Conservation (phyloP, 768 basidiomycete species). For the Hypholoma sublateritium region DNA sequence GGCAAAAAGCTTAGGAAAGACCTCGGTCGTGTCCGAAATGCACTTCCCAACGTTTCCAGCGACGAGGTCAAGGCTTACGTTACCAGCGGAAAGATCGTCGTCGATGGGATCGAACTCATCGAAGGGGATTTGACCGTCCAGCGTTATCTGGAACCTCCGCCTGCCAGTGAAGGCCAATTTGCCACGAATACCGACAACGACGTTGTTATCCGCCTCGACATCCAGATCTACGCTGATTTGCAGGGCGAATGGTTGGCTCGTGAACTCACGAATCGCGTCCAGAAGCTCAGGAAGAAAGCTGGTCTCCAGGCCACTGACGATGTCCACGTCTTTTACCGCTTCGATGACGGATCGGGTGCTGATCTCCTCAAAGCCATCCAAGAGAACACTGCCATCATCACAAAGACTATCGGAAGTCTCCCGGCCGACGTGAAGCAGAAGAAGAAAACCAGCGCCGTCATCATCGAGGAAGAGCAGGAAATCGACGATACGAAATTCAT, state of each 20-base stretch:
- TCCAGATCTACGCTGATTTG: slow-evolving; percentile 83
- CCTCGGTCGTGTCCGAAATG: slow-evolving; percentile 84
- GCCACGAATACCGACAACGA: slow-evolving; percentile 91
- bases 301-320: slow-evolving; percentile 95
- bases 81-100: slow-evolving; percentile 69
- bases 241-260: slow-evolving; percentile 86
- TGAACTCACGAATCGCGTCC: slow-evolving; percentile 89
- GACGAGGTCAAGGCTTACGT: slow-evolving; percentile 81
- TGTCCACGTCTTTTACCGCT: slow-evolving; percentile 81
- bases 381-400: slow-evolving; percentile 68
- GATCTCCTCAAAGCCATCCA: slow-evolving; percentile 65
- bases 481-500: slow-evolving; percentile 76
- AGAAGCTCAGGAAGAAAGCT: slow-evolving; percentile 94
- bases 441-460: slow-evolving; percentile 43
- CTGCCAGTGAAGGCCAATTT: slow-evolving; percentile 59
- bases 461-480: slow-evolving; percentile 89
- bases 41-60: slow-evolving; percentile 77
- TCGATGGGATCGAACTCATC: slow-evolving; percentile 88
- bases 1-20: slow-evolving; percentile 95
- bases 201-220: slow-evolving; percentile 91
- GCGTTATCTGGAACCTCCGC: slow-evolving; percentile 82
- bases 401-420: slow-evolving; percentile 70
- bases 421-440: slow-evolving; percentile 61
- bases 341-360: slow-evolving; percentile 65
- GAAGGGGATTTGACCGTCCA: slow-evolving; percentile 91